These are phyloP conservation scores for Aspergillus vadensis DNA, from an alignment of 2,329 filamentous ascomycete species.

Conservation along the genomic window DNA sequence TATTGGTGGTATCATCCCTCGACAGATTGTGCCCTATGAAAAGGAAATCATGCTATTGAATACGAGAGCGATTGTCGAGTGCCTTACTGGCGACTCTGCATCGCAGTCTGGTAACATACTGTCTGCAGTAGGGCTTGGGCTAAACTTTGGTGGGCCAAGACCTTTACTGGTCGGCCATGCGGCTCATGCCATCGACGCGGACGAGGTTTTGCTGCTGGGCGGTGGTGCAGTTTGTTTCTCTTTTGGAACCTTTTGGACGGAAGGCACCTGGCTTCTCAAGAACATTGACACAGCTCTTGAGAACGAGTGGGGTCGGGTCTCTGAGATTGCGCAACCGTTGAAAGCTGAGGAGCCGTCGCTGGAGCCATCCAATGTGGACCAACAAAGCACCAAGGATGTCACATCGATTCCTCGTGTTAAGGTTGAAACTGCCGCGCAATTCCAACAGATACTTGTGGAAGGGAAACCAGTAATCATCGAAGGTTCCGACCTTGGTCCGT, in stretches of 20 bases:
- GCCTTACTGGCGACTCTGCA: constrained; percentile 21
- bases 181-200: constrained; percentile 49
- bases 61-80: constrained; percentile 20
- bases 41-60: constrained; percentile 57
- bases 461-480: constrained; percentile 68
- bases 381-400: constrained; percentile 20
- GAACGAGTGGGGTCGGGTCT: constrained; percentile 38
- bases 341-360: constrained; percentile 10
- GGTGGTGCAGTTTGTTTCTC: constrained; percentile 89
- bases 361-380: constrained; percentile 3
- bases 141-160: constrained; percentile 43
- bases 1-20: constrained; percentile 54
- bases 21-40: constrained; percentile 41
- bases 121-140: constrained; percentile 29
- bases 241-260: constrained; percentile 84
- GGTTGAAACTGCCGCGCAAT: constrained; percentile 58
- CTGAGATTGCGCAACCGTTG: constrained; percentile 18
- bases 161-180: constrained; percentile 74
- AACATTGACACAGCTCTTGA: constrained; percentile 24
- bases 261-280: constrained; percentile 56
- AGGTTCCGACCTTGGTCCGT: constrained; percentile 66
- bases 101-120: constrained; percentile 26
- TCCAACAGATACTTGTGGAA: constrained; percentile 59
- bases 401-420: constrained; percentile 54
- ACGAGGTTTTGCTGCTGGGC: constrained; percentile 65